Base-by-base conservation (phyloP, 192 early-diverging fungal species). In the Coemansia furcata region DNA sequence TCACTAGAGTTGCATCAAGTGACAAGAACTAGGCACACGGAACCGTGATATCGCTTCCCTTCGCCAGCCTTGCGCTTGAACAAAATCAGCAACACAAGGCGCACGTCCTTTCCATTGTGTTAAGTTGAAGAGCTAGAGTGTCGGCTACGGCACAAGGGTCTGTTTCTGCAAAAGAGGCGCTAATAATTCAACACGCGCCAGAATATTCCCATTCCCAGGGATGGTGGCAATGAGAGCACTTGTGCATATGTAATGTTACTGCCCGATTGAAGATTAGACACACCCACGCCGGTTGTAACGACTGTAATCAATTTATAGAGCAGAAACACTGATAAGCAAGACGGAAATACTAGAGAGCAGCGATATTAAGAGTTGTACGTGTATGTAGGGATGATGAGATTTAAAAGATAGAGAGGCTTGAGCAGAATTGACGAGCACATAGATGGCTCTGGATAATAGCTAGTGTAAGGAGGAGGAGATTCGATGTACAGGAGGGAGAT, bases 401-500 rank as follows among this genome's bases (percentile, higher is more conserved):
- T 19, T 50, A 33, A 33, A 35, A 17, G 54, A 35, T 33, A 57
- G n/a, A 49, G 39, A 40, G 39, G 39, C 3, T 9, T 11, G 10
- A 40, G 39, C 6, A 40, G 39, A 40, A 40, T 40, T 40, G 39
- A 14, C 3, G 19, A 49, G 46, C 46, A 49, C 46, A n/a, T 15
- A 33, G 5, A 14, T 33, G 54, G 54, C 54, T 57, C 30, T 57
- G 29, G 54, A 57, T 57, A 57, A 57, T 33, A 57, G 54, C 62
- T 64, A 40, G 26, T 29, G 30, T 46, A 40, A 19, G 66, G 44
- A 46, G 66, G 44, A 46, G 26, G 30, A 8, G 30, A n/a, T 43
- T 59, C 40, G 65, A 67, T 67, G n/a, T 67, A 67, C 65, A 67
- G 9, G 65, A 39, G 39, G 11, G 40, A 30, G n/a, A 29, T 39